Base-by-base conservation (phyloP, 1,284 basidiomycete genomes). In the Serendipita sp. region DNA sequence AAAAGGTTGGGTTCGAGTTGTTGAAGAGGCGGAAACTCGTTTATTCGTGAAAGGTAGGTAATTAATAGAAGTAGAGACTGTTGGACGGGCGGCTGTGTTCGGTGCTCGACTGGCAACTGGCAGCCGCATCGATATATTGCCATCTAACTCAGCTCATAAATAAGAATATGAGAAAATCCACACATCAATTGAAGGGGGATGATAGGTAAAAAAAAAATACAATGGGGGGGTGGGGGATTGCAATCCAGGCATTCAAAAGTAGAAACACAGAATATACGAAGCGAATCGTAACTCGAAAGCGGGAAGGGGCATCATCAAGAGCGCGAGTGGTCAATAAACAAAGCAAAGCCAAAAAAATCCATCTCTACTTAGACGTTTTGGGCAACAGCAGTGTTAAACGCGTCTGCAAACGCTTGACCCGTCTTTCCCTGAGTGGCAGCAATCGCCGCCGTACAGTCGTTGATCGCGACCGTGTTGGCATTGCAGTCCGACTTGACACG, bases 101-200 rank as follows among this genome's bases (percentile, higher is more conserved):
- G 22, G 22, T 22, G 80, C 96, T 99, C 99, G 17, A 94, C 91
- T 58, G 95, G 82, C 26, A 99, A 78, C 3, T 93, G 91, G 82
- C 42, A 99, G 80, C 47, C 98, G 80, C 10, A 98, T 84, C 1
- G 94, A 92, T 63, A 99, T 82, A 74, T 96, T 8, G 15, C 47
- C 17, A 6, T 38, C 6, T 38, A 38, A 5, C 35, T 6, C 35
- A 6, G 6, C 35, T 38, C 35, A 38, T 38, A 1, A 38, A 5
- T 1, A 38, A 38, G 12, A 38, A 8, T n/a, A 30, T 22, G 47
- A n/a, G n/a, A 30, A 49, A 49, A 49, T 49, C 47, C 47, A 49
- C 47, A 30, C 29, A 8, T 49, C 47, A n/a, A n/a, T 49, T 22
- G 47, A 49, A n/a, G 47, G 47, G 29, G 17, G 2, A 49, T 5